Percentiles rank a stretch among this genome's conserved stretches.
Evolutionary conservation across 2,329 filamentous ascomycete species (phyloP).

Genomic region (Phaeosphaeriaceae sp.): DNA sequence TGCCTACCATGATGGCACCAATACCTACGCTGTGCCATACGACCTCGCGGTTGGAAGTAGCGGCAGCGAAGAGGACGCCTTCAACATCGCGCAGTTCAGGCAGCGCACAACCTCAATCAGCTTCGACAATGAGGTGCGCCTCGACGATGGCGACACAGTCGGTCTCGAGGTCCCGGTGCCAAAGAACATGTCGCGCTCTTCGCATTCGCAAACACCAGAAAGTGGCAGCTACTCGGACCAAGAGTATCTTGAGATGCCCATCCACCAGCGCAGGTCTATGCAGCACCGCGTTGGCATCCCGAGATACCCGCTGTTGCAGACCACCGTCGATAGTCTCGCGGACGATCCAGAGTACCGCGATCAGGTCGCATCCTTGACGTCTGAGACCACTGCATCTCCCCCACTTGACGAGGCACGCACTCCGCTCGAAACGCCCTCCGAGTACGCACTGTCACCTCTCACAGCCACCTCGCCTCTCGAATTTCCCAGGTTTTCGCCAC

Average conservation of each 20-base stretch:
- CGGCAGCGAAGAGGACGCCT: conserved; percentile 32
- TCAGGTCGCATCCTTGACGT: conserved; percentile 51
- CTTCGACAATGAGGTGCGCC: conserved; percentile 49
- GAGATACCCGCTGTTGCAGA: conserved; percentile 45
- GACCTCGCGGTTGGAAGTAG: conserved; percentile 35
- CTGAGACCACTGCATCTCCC: conserved; percentile 51
- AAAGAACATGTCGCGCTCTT: conserved; percentile 28
- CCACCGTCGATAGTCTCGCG: conserved; percentile 43
- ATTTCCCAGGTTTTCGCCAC: conserved; percentile 38
- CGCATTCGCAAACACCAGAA: conserved; percentile 30
- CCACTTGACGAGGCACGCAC: conserved; percentile 48
- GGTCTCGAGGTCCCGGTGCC: conserved; percentile 48
- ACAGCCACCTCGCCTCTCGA: conserved; percentile 44
- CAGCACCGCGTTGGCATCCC: conserved; percentile 33
- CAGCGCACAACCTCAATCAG: conserved; percentile 49
- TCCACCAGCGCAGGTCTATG: conserved; percentile 28
- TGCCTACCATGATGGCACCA: conserved; percentile 24
- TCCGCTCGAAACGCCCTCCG: conserved; percentile 42
- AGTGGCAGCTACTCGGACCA: conserved; percentile 42
- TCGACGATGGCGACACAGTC: conserved; percentile 50
- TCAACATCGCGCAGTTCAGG: conserved; percentile 34
- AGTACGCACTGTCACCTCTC: conserved; percentile 46
- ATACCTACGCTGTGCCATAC: conserved; percentile 23
- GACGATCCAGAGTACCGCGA: conserved; percentile 37
- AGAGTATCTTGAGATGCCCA: conserved; percentile 41